Base-by-base conservation (phyloP, 345 rosid species). In the Clausena lansium region DNA sequence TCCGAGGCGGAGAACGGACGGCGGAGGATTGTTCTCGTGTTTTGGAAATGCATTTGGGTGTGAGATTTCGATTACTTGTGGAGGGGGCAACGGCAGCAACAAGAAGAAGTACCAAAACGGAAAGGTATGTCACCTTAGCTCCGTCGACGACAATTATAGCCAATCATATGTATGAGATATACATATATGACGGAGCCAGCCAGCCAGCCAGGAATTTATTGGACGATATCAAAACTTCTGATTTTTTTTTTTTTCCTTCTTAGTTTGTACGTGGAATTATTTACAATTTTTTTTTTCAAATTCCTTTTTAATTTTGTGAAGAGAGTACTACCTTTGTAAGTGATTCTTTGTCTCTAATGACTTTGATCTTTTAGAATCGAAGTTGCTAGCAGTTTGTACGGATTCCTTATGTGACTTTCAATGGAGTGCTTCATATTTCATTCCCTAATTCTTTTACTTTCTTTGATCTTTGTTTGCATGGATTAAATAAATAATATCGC, bases 51-150 rank as follows among this genome's bases (percentile, higher is more conserved):
- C 85, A 4, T 88, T 88, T 32, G 98, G 99, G 7, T 86, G 87
- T 9, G 97, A 97, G 77, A 90, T 97, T 28, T 89, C 98, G 45
- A 91, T 97, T 8, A 89, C 94, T 25, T 97, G 98, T 9, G 98
- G 99, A 1, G 92, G 92, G 47, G 77, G 82, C 52, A 70, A 79
- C 25, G 69, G 83, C 63, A 81, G 62, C 52, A 81, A 73, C 69
- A 81, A 79, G 59, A 85, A 86, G 83, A 84, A 81, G 76, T 50
- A 79, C 33, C 80, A 73, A 1, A 83, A 81, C 0, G 83, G 86
- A 15, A 85, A 84, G 77, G 87, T 84, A 5, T 83, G 71, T 1
- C 83, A 87, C 64, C 85, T 89, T 13, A 88, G 90, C 75, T 82
- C 90, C 11, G 91, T 85, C 54, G 88, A 84, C 19, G 88, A 82